These are phyloP conservation scores for Capronia coronata DNA, from an alignment of 2,329 filamentous ascomycete species.

Conservation along the genomic window DNA sequence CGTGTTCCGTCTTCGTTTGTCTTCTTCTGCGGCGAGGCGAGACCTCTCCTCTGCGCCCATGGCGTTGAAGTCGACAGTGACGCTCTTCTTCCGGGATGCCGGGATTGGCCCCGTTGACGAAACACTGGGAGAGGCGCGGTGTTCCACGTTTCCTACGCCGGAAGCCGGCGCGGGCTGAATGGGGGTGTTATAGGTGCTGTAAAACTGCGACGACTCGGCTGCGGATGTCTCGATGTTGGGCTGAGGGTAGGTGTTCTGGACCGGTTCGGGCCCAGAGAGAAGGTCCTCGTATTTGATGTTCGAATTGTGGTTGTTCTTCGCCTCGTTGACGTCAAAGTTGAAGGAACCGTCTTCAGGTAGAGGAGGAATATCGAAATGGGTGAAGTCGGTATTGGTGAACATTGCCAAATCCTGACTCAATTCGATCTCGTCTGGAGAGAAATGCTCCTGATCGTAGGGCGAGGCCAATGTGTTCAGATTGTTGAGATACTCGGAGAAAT, in stretches of 20 bases:
- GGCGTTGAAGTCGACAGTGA: conserved; percentile 5
- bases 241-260: conserved; percentile 16
- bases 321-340: conserved; percentile 25
- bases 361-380: conserved; percentile 59
- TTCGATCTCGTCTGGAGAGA: conserved; percentile 55
- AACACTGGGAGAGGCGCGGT: conserved; percentile 6
- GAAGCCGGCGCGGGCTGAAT: conserved; percentile 26
- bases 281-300: conserved; percentile 28
- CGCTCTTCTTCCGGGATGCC: conserved; percentile 12
- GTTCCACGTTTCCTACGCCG: conserved; percentile 17
- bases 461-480: conserved; percentile 69
- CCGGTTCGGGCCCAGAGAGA: conserved; percentile 13
- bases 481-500: conserved; percentile 83
- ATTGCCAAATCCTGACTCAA: conserved; percentile 67
- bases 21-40: conserved; percentile 72
- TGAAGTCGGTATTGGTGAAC: conserved; percentile 78
- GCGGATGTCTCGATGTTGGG: conserved; percentile 19
- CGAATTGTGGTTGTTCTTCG: conserved; percentile 17
- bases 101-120: neutral
- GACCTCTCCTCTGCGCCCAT: conserved; percentile 63
- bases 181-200: conserved; percentile 26
- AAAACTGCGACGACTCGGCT: conserved; percentile 20
- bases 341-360: conserved; percentile 25
- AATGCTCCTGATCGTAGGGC: conserved; percentile 55
- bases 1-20: conserved; percentile 83